Percentiles rank a stretch among this genome's conserved stretches.
Evolutionary conservation across 2,329 filamentous ascomycete species (phyloP).

Genomic region (Aspergillus sclerotialis): DNA sequence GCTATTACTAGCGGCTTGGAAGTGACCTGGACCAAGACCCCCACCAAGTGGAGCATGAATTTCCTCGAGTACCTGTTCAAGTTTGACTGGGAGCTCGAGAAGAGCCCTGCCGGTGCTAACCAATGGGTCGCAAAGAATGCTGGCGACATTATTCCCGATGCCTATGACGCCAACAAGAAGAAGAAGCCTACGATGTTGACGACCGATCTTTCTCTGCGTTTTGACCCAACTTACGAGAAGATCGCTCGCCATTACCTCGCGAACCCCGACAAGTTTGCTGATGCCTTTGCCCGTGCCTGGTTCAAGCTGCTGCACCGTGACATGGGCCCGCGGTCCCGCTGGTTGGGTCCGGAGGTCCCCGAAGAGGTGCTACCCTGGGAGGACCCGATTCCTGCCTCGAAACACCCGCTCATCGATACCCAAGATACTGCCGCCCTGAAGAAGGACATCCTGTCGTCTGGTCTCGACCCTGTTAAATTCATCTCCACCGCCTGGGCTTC

Average conservation of each 20-base stretch:
- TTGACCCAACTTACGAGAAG: conserved; percentile 68
- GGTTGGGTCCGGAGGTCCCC: conserved; percentile 68
- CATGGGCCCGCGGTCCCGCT: conserved; percentile 64
- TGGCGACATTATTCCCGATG: conserved; percentile 62
- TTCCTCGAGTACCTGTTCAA: conserved; percentile 72
- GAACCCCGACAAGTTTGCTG: conserved; percentile 60
- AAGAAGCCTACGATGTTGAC: conserved; percentile 71
- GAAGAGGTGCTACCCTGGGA: conserved; percentile 66
- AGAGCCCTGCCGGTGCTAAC: conserved; percentile 68
- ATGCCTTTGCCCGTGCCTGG: conserved; percentile 68
- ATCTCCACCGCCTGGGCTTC: conserved; percentile 63
- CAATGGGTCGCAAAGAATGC: conserved; percentile 69
- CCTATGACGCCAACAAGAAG: conserved; percentile 64
- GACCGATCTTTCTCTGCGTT: conserved; percentile 64
- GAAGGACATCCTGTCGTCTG: conserved; percentile 59
- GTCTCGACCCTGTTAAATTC: conserved; percentile 54
- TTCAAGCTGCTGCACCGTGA: conserved; percentile 80
- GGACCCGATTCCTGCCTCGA: conserved; percentile 58
- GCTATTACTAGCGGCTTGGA: conserved; percentile 71
- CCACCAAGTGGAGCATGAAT: conserved; percentile 67
- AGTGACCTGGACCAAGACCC: conserved; percentile 71
- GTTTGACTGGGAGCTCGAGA: conserved; percentile 69
- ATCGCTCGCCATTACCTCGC: conserved; percentile 64
- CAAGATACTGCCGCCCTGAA: conserved; percentile 60
- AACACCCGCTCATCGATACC: conserved; percentile 55